A percentile compares a stretch with the other conserved stretches of the same genome.
phyloP scores from a whole-genome alignment of 345 rosid species.

The Euphorbia peplus region DNA sequence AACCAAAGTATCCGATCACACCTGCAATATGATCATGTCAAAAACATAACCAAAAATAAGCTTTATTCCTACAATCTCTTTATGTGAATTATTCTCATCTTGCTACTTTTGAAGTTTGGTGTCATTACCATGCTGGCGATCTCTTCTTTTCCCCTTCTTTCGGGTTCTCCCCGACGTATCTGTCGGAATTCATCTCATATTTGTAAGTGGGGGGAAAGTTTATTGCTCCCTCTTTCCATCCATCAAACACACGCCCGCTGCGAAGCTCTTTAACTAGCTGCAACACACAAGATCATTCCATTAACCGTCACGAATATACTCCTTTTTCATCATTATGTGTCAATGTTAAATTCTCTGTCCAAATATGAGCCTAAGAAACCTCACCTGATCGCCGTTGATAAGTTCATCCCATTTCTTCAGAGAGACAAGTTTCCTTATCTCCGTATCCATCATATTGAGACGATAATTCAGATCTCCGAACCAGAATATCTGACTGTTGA shows the following conservation, averaged over 20 bases:
- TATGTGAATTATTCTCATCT: not conserved
- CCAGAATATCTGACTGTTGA: constrained; percentile 88
- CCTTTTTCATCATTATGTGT: not conserved
- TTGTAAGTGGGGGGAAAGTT: constrained; percentile 93
- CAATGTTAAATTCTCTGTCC: not conserved
- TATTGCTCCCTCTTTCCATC: constrained; percentile 89
- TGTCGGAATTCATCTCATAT: constrained; percentile 76
- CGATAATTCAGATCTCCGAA: constrained; percentile 98
- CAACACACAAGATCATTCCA: constrained; percentile 10
- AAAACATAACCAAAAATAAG: not conserved
- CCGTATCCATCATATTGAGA: constrained; percentile 66
- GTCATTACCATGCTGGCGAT: constrained; percentile 91
- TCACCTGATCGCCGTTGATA: constrained; percentile 72
- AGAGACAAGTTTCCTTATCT: constrained; percentile 73
- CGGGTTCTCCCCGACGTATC: constrained; percentile 75
- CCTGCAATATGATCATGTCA: constrained; percentile 46
- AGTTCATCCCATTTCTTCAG: constrained; percentile 78
- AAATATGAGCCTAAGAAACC: constrained; percentile 9
- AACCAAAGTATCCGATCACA: constrained; percentile 93
- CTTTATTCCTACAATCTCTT: constrained; percentile 1
- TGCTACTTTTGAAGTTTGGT: constrained; percentile 1
- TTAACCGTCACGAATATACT: not conserved
- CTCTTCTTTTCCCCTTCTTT: constrained; percentile 89
- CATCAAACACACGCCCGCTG: constrained; percentile 75
- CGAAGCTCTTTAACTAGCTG: constrained; percentile 76